Conservation (phyloP, 176 grass and related monocot genomes). For the Tuctoria greenei region DNA sequence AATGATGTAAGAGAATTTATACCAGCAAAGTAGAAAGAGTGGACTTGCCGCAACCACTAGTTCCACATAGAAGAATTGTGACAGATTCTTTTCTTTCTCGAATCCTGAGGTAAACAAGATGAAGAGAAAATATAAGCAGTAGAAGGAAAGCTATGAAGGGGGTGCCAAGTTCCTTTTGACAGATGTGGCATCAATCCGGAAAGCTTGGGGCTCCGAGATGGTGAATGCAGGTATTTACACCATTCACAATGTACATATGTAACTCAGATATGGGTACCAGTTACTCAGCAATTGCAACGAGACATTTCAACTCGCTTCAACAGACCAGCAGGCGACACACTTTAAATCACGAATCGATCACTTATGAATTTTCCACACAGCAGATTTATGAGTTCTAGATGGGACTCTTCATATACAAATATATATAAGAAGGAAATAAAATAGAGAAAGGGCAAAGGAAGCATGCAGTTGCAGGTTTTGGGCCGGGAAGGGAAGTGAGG, state of each 20-base stretch:
- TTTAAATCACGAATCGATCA: background rate
- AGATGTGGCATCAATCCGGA: background rate
- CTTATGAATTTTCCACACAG: background rate
- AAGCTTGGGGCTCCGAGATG: background rate
- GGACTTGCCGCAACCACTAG: conserved; percentile 94
- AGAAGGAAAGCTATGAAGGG: background rate
- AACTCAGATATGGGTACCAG: background rate
- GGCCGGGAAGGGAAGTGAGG: background rate
- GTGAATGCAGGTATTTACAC: background rate
- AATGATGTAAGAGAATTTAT: conserved; percentile 6
- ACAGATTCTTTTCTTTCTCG: conserved; percentile 85
- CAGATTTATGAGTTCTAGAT: background rate
- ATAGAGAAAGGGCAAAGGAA: background rate
- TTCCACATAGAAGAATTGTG: conserved; percentile 87
- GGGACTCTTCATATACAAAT: background rate
- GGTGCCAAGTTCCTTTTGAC: background rate
- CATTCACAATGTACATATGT: background rate
- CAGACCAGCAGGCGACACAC: background rate
- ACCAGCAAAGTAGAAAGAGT: conserved; percentile 95
- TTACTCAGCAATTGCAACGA: background rate
- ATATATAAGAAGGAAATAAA: background rate
- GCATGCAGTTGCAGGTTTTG: background rate
- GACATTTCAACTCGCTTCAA: conserved; percentile 1
- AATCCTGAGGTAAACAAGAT: conserved; percentile 46
- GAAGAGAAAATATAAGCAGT: conserved; percentile 5